Percentiles rank a stretch among this genome's conserved stretches.
These are phyloP conservation scores for Magnolia kwangsiensis DNA, from an alignment of 164 flowering plant genomes.

Conservation along the genomic window DNA sequence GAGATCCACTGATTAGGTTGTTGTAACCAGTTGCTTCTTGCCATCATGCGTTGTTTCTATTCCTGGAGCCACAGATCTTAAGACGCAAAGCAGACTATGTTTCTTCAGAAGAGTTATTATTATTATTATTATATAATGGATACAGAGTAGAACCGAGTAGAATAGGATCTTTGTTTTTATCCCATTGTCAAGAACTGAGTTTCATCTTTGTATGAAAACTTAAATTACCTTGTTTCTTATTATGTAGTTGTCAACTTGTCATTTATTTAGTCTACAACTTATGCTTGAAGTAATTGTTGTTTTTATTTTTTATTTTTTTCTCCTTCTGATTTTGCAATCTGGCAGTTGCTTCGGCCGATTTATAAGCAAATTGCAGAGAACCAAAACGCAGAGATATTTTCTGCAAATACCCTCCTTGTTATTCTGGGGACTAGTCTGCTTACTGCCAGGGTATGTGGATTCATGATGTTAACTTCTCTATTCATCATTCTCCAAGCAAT, in stretches of 20 bases:
- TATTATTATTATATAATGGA: not conserved
- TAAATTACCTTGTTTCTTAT: not conserved
- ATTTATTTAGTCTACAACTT: not conserved
- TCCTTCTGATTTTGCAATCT: conserved; percentile 9
- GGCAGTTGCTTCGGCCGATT: conserved; percentile 96
- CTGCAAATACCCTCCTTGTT: conserved; percentile 95
- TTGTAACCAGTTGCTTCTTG: not conserved
- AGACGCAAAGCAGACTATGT: not conserved
- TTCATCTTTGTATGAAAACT: not conserved
- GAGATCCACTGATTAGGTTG: not conserved
- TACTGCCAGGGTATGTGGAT: conserved; percentile 82
- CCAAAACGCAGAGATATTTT: conserved; percentile 98
- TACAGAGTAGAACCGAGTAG: not conserved
- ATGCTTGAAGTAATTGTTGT: not conserved
- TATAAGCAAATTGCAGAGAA: conserved; percentile 98
- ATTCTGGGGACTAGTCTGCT: conserved; percentile 97
- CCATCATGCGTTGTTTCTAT: not conserved
- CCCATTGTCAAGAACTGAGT: not conserved
- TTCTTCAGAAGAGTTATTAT: not conserved
- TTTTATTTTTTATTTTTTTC: not conserved
- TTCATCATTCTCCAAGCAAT: conserved; percentile 1
- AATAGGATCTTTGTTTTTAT: not conserved
- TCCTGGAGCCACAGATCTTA: no score
- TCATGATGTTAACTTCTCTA: conserved; percentile 8
- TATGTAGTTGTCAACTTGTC: not conserved